Base-by-base conservation (phyloP, 495 filamentous ascomycete species). In the Antarctomyces pellizariae region DNA sequence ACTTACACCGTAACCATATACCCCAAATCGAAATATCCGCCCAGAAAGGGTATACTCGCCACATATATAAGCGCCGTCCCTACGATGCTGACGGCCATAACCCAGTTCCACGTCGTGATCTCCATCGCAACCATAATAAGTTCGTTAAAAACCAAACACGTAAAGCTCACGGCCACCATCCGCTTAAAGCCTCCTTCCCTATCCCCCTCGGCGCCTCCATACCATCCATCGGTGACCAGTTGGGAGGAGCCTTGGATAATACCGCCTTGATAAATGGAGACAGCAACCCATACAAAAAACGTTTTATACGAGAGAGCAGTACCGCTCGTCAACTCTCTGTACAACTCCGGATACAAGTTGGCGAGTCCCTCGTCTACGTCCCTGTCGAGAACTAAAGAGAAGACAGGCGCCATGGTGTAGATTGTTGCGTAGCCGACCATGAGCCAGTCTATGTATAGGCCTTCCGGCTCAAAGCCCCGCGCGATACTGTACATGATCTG, bases 401-500 rank as follows among this genome's bases (percentile, higher is more conserved):
- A 78, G 20, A 99, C 89, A 0, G 89, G 89, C 2, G 62, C 59
- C 52, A 86, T 91, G 10, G 89, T 99, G 50, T 99, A 99, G 7
- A 95, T 59, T 0, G 83, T 93, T 1, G 83, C 83, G 44, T 95
- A 99, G 26, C 89, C 89, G 17, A 99, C 84, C 35, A 99, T 64
- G 15, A 99, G 64, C 89, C 89, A 99, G 44, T 92, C 75, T 47
- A 64, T 76, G 54, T 93, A 99, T 9, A 99, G 54, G 13, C 82
- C 89, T 36, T 84, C 78, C 0, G 89, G 89, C 39, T 91, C 79
- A 38, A 91, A 91, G 30, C 71, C 62, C 17, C 71, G 65, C 7
- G 86, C 84, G 26, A 95, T 83, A 47, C 75, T 86, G 51, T 83
- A 99, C 62, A 99, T 79, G 0, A 84, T 93, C 49, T 99, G 89